These are phyloP conservation scores for Cyclotella atomus DNA, from an alignment of 108 stramenopile species.

Conservation along the genomic window DNA sequence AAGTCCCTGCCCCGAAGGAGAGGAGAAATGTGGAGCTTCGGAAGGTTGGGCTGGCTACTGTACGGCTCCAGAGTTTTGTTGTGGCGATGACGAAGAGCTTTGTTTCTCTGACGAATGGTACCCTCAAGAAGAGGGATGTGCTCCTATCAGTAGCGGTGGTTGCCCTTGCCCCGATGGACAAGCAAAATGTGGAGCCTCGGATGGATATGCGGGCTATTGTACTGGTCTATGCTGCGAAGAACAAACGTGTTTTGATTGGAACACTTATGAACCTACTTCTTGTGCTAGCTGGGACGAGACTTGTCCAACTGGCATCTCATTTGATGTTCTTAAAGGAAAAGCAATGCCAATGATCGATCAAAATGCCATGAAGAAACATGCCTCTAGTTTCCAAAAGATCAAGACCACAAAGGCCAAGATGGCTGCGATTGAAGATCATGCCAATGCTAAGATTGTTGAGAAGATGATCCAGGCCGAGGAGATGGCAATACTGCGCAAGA, in stretches of 20 bases:
- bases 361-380: neutral
- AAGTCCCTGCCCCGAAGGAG: conserved; percentile 12
- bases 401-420: neutral
- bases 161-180: conserved; percentile 13
- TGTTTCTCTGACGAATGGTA: neutral
- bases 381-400: neutral
- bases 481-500: neutral
- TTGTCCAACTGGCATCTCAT: conserved; percentile 3
- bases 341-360: neutral
- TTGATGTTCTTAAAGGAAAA: neutral
- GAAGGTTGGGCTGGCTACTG: conserved; percentile 1
- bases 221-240: conserved; percentile 11
- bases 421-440: neutral
- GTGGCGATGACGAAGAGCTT: conserved; percentile 1
- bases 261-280: neutral
- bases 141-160: neutral
- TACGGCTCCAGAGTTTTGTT: neutral
- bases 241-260: conserved; percentile 8
- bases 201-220: neutral
- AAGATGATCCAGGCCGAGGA: conserved; percentile 14
- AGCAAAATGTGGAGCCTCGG: conserved; percentile 14
- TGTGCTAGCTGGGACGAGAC: conserved; percentile 12
- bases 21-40: conserved; percentile 8
- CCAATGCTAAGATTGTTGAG: neutral
- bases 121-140: neutral